Evolutionary conservation across 2,329 filamentous ascomycete genomes (phyloP).

Genomic region (Diplodia seriata): DNA sequence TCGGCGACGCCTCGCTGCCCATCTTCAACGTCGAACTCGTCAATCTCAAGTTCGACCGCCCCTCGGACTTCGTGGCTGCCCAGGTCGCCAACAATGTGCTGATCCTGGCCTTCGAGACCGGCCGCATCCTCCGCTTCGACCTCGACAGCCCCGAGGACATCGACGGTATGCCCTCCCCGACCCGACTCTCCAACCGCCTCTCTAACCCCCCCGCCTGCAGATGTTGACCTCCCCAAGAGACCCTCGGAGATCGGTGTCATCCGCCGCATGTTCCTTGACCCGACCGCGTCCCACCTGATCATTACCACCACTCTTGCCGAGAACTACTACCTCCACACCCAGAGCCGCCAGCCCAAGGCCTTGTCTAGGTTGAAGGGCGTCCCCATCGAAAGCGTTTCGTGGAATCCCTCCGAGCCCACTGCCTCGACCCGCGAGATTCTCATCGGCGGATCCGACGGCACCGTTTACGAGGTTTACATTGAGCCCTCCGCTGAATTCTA

Average conservation of each 20-base stretch:
- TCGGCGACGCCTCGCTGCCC: constrained; percentile 70
- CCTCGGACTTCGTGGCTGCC: constrained; percentile 93
- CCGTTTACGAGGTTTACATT: constrained; percentile 93
- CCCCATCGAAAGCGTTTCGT: constrained; percentile 85
- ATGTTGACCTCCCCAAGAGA: constrained; percentile 96
- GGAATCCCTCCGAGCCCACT: constrained; percentile 92
- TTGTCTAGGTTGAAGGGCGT: constrained; percentile 85
- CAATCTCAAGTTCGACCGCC: constrained; percentile 90
- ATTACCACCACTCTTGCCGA: constrained; percentile 91
- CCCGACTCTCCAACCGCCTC: background rate
- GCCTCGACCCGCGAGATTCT: constrained; percentile 94
- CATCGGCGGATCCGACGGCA: constrained; percentile 89
- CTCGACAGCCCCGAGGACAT: constrained; percentile 93
- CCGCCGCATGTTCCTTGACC: constrained; percentile 94
- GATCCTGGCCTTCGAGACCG: constrained; percentile 88
- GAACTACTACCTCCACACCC: constrained; percentile 97
- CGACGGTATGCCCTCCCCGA: constrained; percentile 59
- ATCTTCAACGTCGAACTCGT: constrained; percentile 96
- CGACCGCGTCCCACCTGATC: constrained; percentile 91
- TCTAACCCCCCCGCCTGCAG: constrained; percentile 54
- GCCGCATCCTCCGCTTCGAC: constrained; percentile 91
- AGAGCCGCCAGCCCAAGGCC: constrained; percentile 85
- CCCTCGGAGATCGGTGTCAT: constrained; percentile 90
- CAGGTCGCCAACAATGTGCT: constrained; percentile 98
- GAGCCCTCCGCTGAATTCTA: constrained; percentile 96